Conservation (phyloP, 2,329 filamentous ascomycete species). For the Lachnum nothofagi region DNA sequence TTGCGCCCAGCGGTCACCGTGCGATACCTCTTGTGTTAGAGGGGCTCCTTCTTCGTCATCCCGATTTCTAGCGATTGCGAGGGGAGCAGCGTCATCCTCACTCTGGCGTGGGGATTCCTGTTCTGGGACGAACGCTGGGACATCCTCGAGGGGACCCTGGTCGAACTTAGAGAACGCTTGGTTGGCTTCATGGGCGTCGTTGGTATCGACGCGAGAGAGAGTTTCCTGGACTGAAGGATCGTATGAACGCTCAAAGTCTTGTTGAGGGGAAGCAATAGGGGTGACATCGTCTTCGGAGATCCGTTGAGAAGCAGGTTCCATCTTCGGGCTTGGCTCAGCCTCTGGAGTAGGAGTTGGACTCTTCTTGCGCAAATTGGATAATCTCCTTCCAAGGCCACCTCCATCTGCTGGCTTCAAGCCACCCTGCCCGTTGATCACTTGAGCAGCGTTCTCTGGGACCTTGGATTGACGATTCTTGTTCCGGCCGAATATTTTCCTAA, state of each 20-base stretch:
- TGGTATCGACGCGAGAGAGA: conserved; percentile 56
- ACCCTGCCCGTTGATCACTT: conserved; percentile 46
- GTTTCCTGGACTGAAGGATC: conserved; percentile 43
- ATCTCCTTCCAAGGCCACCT: conserved; percentile 33
- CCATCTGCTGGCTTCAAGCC: conserved; percentile 26
- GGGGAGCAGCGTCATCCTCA: conserved; percentile 38
- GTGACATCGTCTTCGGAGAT: conserved; percentile 27
- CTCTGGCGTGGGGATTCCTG: conserved; percentile 28
- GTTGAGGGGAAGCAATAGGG: conserved; percentile 29
- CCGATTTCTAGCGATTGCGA: conserved; percentile 15
- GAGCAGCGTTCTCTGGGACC: conserved; percentile 49
- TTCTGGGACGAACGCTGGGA: conserved; percentile 76
- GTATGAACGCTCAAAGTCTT: conserved; percentile 37
- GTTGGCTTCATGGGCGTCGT: conserved; percentile 54
- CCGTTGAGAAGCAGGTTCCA: conserved; percentile 27
- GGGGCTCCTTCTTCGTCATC: conserved; percentile 30
- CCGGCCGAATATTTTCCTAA: conserved; percentile 62
- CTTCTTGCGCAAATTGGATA: conserved; percentile 40
- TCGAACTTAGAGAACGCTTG: conserved; percentile 67
- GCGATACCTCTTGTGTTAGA: conserved; percentile 32
- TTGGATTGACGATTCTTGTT: conserved; percentile 56
- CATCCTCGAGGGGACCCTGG: conserved; percentile 80
- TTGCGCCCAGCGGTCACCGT: conserved; percentile 85
- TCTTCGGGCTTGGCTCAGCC: conserved; percentile 21
- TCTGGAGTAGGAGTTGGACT: conserved; percentile 20